Conservation (phyloP, 768 basidiomycete genomes). For the Auricularia heimuer region DNA sequence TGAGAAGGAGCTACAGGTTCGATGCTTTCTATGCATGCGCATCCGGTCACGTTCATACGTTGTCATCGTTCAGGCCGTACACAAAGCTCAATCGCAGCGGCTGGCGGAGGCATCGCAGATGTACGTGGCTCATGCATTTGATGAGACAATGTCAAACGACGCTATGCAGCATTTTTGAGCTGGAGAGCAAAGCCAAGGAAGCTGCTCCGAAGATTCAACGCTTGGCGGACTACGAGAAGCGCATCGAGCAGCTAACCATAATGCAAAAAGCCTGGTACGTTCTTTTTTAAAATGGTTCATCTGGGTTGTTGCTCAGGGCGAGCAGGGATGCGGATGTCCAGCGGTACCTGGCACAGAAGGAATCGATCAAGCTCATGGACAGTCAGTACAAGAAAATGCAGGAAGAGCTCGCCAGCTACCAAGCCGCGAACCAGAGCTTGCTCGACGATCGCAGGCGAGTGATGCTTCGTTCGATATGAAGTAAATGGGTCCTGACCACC, state of each 20-base stretch:
- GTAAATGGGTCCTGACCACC: slow-evolving; percentile 1
- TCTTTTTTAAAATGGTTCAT: not conserved
- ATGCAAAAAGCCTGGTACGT: slow-evolving; percentile 71
- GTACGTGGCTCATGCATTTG: slow-evolving; percentile 28
- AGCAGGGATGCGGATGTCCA: slow-evolving; percentile 66
- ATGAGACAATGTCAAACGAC: slow-evolving; percentile 56
- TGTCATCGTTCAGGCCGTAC: slow-evolving; percentile 6
- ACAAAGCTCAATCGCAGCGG: slow-evolving; percentile 20
- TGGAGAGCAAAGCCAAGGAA: slow-evolving; percentile 70
- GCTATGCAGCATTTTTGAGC: slow-evolving; percentile 55
- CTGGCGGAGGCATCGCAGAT: slow-evolving; percentile 22
- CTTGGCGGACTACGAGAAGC: slow-evolving; percentile 75
- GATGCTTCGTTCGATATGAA: not conserved
- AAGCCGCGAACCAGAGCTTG: slow-evolving; percentile 32
- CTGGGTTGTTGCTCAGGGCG: not conserved
- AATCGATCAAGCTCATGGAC: slow-evolving; percentile 46
- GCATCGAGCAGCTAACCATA: slow-evolving; percentile 71
- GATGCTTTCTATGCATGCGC: too few species aligned
- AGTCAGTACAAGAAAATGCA: slow-evolving; percentile 58
- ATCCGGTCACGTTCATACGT: not conserved
- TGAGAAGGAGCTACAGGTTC: slow-evolving; percentile 60
- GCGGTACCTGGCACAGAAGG: slow-evolving; percentile 54
- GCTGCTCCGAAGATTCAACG: slow-evolving; percentile 73
- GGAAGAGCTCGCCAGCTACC: slow-evolving; percentile 48
- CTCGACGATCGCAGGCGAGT: not conserved